These are phyloP conservation scores for Monosporascus sp. DNA, from an alignment of 2,329 filamentous ascomycete species.

Conservation along the genomic window DNA sequence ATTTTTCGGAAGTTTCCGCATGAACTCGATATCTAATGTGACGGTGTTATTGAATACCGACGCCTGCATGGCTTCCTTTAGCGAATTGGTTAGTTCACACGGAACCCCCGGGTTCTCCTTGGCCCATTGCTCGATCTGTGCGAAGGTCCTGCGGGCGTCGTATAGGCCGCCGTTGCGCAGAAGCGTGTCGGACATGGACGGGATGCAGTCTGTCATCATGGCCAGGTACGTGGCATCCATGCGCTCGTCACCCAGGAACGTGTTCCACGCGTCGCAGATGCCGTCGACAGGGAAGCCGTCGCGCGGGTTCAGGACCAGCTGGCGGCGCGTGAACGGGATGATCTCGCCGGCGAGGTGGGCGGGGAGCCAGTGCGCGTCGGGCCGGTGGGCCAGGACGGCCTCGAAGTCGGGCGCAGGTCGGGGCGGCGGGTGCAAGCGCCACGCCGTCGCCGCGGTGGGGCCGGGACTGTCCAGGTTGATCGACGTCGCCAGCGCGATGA, in stretches of 20 bases:
- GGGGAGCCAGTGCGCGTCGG: conserved; percentile 20
- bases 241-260: conserved; percentile 10
- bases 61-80: conserved; percentile 13
- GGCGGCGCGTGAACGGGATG: conserved; percentile 10
- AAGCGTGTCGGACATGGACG: conserved; percentile 24
- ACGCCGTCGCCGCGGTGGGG: conserved; percentile 10
- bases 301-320: conserved; percentile 17
- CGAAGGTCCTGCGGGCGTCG: conserved; percentile 12
- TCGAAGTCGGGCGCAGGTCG: conserved; percentile 19
- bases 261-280: conserved; percentile 20
- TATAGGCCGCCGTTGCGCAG: conserved; percentile 18
- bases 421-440: conserved; percentile 13
- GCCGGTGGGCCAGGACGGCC: conserved; percentile 5
- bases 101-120: conserved; percentile 17
- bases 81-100: conserved; percentile 5
- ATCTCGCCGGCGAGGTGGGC: conserved; percentile 14
- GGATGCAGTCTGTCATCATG: conserved; percentile 21
- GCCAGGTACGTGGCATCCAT: conserved; percentile 20
- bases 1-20: conserved; percentile 14
- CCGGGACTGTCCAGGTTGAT: conserved; percentile 20
- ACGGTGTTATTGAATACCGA: conserved; percentile 13
- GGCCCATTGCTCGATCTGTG: conserved; percentile 14
- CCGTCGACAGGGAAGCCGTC: conserved; percentile 12
- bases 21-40: conserved; percentile 23
- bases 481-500: conserved; percentile 16